Conservation (phyloP, 345 rosid species). For the Theobroma cacao region DNA sequence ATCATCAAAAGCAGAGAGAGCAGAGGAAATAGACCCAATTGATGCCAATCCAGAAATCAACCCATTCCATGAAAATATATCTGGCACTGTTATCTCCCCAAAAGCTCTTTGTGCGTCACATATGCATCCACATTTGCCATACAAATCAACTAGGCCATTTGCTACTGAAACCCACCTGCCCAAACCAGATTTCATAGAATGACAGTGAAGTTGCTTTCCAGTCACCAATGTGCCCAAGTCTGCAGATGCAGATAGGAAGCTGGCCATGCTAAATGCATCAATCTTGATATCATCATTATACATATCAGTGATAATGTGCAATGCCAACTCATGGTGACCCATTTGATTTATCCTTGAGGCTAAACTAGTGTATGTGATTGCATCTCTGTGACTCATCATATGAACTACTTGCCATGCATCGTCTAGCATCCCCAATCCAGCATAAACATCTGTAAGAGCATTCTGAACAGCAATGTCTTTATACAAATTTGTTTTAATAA, state of each 20-base stretch:
- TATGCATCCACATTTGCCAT: constrained; percentile 50
- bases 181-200: constrained; percentile 55
- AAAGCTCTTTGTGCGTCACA: constrained; percentile 42
- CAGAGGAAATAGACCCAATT: constrained; percentile 42
- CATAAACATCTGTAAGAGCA: constrained; percentile 66
- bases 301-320: constrained; percentile 41
- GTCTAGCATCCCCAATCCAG: constrained; percentile 36
- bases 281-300: constrained; percentile 37
- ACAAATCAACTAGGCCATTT: constrained; percentile 53
- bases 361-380: constrained; percentile 57
- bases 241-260: constrained; percentile 65
- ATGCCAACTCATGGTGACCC: constrained; percentile 44
- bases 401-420: constrained; percentile 46
- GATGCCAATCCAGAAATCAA: constrained; percentile 61
- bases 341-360: constrained; percentile 61
- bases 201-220: constrained; percentile 67
- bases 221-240: constrained; percentile 39
- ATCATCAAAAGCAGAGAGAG: constrained; percentile 63
- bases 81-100: constrained; percentile 45
- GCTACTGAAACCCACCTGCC: constrained; percentile 37
- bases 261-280: constrained; percentile 55
- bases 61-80: constrained; percentile 66
- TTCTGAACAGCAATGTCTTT: constrained; percentile 39
- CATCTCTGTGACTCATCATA: constrained; percentile 48
- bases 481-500: constrained; percentile 36